Percentiles rank a stretch among this genome's conserved stretches.
These are phyloP conservation scores for Hyaloscypha variabilis DNA, from an alignment of 495 filamentous ascomycete genomes.

Conservation along the genomic window DNA sequence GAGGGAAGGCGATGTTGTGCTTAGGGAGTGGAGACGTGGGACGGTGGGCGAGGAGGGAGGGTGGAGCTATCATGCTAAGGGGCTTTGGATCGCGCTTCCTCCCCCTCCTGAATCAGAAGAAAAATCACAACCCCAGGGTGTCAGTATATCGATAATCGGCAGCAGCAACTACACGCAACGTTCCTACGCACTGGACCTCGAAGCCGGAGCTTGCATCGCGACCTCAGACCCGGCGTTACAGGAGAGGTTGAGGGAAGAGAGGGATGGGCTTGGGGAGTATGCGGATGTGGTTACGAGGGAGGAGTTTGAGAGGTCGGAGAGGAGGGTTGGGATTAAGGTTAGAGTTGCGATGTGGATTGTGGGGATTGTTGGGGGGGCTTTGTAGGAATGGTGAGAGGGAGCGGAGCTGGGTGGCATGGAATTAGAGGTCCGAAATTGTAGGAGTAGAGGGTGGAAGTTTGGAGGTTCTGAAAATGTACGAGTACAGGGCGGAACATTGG, in stretches of 20 bases:
- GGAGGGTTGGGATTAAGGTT: conserved; percentile 83
- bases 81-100: conserved; percentile 81
- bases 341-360: conserved; percentile 91
- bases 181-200: conserved; percentile 88
- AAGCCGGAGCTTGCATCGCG: conserved; percentile 82
- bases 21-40: conserved; percentile 89
- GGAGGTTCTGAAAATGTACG: background rate
- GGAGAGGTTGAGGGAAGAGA: conserved; percentile 72
- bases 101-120: conserved; percentile 39
- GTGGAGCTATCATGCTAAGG: conserved; percentile 99
- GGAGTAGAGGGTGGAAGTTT: background rate
- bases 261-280: conserved; percentile 73
- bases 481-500: background rate
- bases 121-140: too few relatives aligned
- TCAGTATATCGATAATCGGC: conserved; percentile 82
- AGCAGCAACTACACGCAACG: conserved; percentile 96
- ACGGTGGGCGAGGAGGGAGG: conserved; percentile 77
- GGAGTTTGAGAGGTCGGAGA: conserved; percentile 77
- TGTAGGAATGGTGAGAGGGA: conserved; percentile 41
- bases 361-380: conserved; percentile 67
- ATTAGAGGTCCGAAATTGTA: too few relatives aligned
- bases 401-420: too few relatives aligned
- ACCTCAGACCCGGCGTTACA: conserved; percentile 78
- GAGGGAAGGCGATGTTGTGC: conserved; percentile 60
- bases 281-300: conserved; percentile 66